phyloP scores from a whole-genome alignment of 2,329 filamentous ascomycete species.

The Hypoxylon sp. region DNA sequence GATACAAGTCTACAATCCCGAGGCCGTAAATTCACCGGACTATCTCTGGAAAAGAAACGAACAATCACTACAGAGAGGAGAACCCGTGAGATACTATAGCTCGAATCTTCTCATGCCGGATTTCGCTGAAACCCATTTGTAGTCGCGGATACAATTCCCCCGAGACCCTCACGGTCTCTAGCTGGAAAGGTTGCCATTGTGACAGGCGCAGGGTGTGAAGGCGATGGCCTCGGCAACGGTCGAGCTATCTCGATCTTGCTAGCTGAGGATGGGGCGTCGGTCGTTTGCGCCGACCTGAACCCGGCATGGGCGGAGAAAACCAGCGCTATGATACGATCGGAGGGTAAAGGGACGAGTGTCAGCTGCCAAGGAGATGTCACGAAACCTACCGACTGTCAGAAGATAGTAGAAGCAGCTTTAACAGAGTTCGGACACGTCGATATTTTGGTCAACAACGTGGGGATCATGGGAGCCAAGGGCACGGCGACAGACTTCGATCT shows the following conservation, averaged over 20 bases:
- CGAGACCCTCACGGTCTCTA: constrained; percentile 50
- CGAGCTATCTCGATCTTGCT: constrained; percentile 65
- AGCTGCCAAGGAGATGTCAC: constrained; percentile 64
- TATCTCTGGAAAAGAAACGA: not conserved
- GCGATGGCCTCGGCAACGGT: constrained; percentile 67
- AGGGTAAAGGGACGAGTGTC: constrained; percentile 50
- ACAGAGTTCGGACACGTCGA: constrained; percentile 63
- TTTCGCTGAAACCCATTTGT: constrained; percentile 3
- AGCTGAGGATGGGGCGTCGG: constrained; percentile 63
- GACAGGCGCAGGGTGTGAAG: constrained; percentile 64
- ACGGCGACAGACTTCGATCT: constrained; percentile 69
- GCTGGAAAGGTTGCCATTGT: constrained; percentile 60
- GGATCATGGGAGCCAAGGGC: constrained; percentile 64
- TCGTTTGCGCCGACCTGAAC: constrained; percentile 66
- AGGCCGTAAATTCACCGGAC: not conserved
- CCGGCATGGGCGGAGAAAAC: constrained; percentile 60
- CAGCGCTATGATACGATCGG: constrained; percentile 57
- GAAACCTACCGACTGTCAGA: constrained; percentile 57
- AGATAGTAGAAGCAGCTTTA: constrained; percentile 52
- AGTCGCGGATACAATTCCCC: constrained; percentile 21
- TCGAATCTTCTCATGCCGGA: not conserved
- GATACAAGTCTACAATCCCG: not conserved
- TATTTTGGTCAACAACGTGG: constrained; percentile 71
- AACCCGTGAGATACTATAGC: not conserved
- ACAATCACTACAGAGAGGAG: constrained; percentile 15